phyloP scores from a whole-genome alignment of 2,329 filamentous ascomycete species.

The Colletotrichum kahawae region DNA sequence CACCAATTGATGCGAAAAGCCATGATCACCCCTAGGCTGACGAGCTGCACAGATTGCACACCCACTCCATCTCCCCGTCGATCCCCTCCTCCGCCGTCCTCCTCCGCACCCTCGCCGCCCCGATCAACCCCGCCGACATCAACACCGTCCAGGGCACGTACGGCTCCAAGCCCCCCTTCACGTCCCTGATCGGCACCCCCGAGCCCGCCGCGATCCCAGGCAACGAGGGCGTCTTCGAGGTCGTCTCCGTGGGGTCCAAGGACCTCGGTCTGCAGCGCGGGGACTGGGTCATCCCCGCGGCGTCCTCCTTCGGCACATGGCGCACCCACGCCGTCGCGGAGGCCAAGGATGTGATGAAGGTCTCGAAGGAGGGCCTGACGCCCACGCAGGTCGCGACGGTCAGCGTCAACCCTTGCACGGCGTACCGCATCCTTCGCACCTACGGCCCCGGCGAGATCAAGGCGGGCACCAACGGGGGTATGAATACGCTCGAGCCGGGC shows the following conservation, averaged over 20 bases:
- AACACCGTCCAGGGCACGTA: slow-evolving; percentile 98
- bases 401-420: slow-evolving; percentile 90
- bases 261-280: slow-evolving; percentile 66
- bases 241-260: slow-evolving; percentile 70
- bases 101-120: slow-evolving; percentile 85
- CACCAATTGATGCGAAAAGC: neutral
- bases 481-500: slow-evolving; percentile 48
- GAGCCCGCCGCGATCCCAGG: slow-evolving; percentile 80
- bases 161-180: slow-evolving; percentile 82
- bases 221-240: slow-evolving; percentile 94
- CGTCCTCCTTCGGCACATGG: slow-evolving; percentile 90
- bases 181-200: slow-evolving; percentile 75
- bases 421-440: slow-evolving; percentile 89
- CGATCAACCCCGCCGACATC: slow-evolving; percentile 96
- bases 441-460: slow-evolving; percentile 62
- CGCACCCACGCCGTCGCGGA: slow-evolving; percentile 83
- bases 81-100: slow-evolving; percentile 71
- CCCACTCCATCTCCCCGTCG: slow-evolving; percentile 77
- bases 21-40: neutral
- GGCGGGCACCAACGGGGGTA: slow-evolving; percentile 43
- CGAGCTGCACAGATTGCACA: slow-evolving; percentile 58
- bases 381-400: slow-evolving; percentile 86
- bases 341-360: slow-evolving; percentile 63
- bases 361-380: slow-evolving; percentile 74
- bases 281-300: slow-evolving; percentile 92